Percentiles rank a stretch among this genome's conserved stretches.
phyloP scores from a whole-genome alignment of 495 filamentous ascomycete genomes.

The Neurospora sp. region DNA sequence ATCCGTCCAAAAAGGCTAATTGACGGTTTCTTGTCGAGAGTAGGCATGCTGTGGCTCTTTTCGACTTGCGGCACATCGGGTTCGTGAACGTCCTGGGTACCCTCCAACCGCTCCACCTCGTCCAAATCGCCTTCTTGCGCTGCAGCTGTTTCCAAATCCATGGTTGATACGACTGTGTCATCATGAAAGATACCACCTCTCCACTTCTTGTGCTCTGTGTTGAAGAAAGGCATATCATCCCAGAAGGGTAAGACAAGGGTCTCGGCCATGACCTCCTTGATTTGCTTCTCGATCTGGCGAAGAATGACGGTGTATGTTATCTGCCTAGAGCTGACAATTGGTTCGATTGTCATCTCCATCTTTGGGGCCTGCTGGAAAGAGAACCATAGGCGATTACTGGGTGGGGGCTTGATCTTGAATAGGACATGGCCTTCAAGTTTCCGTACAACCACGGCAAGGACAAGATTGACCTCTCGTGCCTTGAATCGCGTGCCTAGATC shows the following conservation, averaged over 20 bases:
- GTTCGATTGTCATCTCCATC: slow-evolving; percentile 85
- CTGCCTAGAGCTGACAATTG: slow-evolving; percentile 88
- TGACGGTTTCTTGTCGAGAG: slow-evolving; percentile 11
- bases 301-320: slow-evolving; percentile 90
- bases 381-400: slow-evolving; percentile 91
- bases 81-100: slow-evolving; percentile 12
- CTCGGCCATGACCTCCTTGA: slow-evolving; percentile 86
- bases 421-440: slow-evolving; percentile 77
- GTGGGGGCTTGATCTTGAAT: slow-evolving; percentile 85
- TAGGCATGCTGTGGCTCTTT: slow-evolving; percentile 48
- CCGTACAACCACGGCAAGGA: slow-evolving; percentile 78
- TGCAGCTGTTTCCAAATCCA: slow-evolving; percentile 34
- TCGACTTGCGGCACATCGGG: slow-evolving; percentile 39
- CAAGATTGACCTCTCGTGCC: slow-evolving; percentile 74
- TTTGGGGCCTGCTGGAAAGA: slow-evolving; percentile 86
- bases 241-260: slow-evolving; percentile 90
- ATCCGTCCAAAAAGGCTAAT: slow-evolving; percentile 32
- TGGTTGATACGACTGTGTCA: slow-evolving; percentile 22
- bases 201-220: slow-evolving; percentile 63
- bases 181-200: slow-evolving; percentile 85
- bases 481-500: slow-evolving; percentile 86
- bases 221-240: slow-evolving; percentile 87
- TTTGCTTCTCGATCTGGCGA: slow-evolving; percentile 84
- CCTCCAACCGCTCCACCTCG: slow-evolving; percentile 34
- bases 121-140: slow-evolving; percentile 50